phyloP scores from a whole-genome alignment of 441 rosid genomes.

The Pelargonium myrrhifolium region DNA sequence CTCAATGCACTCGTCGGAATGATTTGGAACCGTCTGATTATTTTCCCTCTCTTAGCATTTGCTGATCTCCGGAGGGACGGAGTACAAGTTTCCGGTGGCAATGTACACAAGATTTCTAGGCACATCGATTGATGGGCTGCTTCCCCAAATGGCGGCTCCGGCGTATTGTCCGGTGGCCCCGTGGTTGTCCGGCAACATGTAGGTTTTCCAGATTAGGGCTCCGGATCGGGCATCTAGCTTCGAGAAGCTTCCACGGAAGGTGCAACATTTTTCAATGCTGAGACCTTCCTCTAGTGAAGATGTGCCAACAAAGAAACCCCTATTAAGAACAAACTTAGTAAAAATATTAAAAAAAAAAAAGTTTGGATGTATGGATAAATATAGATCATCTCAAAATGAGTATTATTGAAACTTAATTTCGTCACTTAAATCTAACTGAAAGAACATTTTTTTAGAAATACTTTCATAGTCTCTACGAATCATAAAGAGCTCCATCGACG shows the following conservation, averaged over 20 bases:
- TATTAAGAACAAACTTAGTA: too few relatives aligned
- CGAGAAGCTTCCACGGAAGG: conserved; percentile 33
- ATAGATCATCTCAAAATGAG: too few relatives aligned
- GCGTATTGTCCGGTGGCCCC: conserved; percentile 29
- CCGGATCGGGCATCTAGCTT: conserved; percentile 29
- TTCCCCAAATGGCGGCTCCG: conserved; percentile 46
- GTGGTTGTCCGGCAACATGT: conserved; percentile 31
- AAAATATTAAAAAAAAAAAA: too few relatives aligned
- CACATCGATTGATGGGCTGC: conserved; percentile 38
- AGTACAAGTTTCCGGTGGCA: conserved; percentile 39
- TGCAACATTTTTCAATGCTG: conserved; percentile 31
- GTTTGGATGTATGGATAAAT: too few relatives aligned
- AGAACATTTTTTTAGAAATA: too few relatives aligned
- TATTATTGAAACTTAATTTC: too few relatives aligned
- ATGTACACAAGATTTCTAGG: conserved; percentile 25
- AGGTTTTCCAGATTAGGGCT: conserved; percentile 31
- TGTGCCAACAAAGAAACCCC: conserved; percentile 30
- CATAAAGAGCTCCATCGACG: too few relatives aligned
- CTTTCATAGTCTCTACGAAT: too few relatives aligned
- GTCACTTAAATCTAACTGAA: too few relatives aligned
- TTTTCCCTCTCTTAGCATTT: conserved; percentile 34
- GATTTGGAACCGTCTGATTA: conserved; percentile 26
- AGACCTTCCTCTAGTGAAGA: conserved; percentile 35
- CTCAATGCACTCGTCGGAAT: conserved; percentile 29
- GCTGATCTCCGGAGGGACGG: conserved; percentile 23